phyloP scores from a whole-genome alignment of 768 basidiomycete genomes.

The Rhodotorula sphaerocarpa region DNA sequence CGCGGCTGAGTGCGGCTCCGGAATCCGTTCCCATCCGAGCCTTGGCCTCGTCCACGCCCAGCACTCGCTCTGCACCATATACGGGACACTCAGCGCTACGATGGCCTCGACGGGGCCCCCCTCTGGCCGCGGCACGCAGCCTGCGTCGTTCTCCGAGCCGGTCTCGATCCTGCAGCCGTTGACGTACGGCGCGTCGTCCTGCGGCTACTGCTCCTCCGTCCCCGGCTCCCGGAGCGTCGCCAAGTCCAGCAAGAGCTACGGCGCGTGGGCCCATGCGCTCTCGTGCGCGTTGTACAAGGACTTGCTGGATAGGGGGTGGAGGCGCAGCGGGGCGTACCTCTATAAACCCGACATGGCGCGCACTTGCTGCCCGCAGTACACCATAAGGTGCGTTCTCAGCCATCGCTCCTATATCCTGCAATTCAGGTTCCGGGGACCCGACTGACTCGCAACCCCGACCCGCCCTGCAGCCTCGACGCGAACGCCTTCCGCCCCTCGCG shows the following conservation, averaged over 20 bases:
- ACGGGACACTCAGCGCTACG: too few species aligned
- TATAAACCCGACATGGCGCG: slow-evolving; percentile 75
- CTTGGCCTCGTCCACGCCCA: too few species aligned
- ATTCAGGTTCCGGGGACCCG: too few species aligned
- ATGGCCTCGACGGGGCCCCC: too few species aligned
- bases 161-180: slow-evolving; percentile 29
- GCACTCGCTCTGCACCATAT: too few species aligned
- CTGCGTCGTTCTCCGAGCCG: too few species aligned
- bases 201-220: slow-evolving; percentile 29
- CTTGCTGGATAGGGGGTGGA: slow-evolving; percentile 45
- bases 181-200: slow-evolving; percentile 7
- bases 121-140: too few species aligned
- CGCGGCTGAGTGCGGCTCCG: too few species aligned
- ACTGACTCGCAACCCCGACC: too few species aligned
- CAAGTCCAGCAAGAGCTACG: slow-evolving; percentile 27
- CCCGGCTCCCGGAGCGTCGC: slow-evolving; percentile 4
- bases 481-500: slow-evolving; percentile 59
- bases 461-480: slow-evolving; percentile 66
- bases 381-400: slow-evolving; percentile 73
- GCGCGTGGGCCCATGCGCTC: slow-evolving; percentile 29
- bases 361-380: slow-evolving; percentile 90
- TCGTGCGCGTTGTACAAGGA: slow-evolving; percentile 42
- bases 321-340: slow-evolving; percentile 52
- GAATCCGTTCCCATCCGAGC: too few species aligned
- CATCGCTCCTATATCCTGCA: background rate